A percentile compares a stretch with the other conserved stretches of the same genome.
These are phyloP conservation scores for Apostasia ramifera DNA, from an alignment of 106 monocot genomes.

Conservation along the genomic window DNA sequence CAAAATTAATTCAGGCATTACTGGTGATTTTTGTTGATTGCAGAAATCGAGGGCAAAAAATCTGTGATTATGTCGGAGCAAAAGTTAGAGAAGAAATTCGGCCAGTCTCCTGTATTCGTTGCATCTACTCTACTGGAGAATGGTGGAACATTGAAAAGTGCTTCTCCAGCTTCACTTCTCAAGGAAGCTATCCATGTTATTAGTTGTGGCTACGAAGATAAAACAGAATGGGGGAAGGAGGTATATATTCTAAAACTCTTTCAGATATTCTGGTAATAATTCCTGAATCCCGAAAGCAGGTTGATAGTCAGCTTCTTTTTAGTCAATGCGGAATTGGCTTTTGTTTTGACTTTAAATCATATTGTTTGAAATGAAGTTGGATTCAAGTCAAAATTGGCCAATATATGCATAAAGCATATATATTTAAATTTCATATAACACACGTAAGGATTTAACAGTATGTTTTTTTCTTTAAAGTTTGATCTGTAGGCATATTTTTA, in stretches of 20 bases:
- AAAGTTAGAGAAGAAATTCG: slow-evolving; percentile 67
- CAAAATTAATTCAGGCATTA: neutral
- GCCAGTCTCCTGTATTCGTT: slow-evolving; percentile 61
- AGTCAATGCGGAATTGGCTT: too few relatives aligned
- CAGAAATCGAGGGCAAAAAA: slow-evolving; percentile 32
- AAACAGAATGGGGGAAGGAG: slow-evolving; percentile 61
- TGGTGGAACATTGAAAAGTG: slow-evolving; percentile 43
- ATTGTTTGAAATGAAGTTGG: neutral
- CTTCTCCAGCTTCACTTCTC: slow-evolving; percentile 45
- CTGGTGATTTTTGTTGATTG: neutral
- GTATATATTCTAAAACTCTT: slow-evolving; percentile 14
- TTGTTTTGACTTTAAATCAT: too few relatives aligned
- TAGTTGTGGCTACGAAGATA: slow-evolving; percentile 60
- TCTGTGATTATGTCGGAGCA: slow-evolving; percentile 17
- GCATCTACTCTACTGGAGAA: slow-evolving; percentile 52
- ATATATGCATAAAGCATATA: too few relatives aligned
- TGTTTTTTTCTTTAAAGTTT: too few relatives aligned
- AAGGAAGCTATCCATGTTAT: slow-evolving; percentile 70
- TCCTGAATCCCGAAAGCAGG: too few relatives aligned
- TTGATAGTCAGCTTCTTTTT: neutral
- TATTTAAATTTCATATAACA: too few relatives aligned
- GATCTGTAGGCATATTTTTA: too few relatives aligned
- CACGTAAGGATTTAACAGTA: too few relatives aligned
- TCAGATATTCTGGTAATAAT: slow-evolving; percentile 26
- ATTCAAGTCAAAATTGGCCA: neutral